Evolutionary conservation across 2,329 filamentous ascomycete genomes (phyloP).

Genomic region (Pseudocercospora musae): DNA sequence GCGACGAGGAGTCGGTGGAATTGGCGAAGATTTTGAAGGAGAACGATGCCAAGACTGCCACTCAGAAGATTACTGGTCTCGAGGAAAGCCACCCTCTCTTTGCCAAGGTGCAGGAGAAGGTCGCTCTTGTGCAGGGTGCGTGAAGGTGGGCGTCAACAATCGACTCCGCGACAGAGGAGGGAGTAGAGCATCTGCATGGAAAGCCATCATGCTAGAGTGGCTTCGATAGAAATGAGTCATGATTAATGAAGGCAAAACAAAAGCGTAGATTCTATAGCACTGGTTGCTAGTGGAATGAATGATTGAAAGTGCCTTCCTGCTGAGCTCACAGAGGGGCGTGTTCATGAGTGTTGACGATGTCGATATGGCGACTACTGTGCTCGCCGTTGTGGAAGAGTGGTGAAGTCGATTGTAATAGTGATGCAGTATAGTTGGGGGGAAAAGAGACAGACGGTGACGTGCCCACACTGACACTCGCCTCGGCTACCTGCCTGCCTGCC

Average conservation of each 20-base stretch:
- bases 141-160: neutral
- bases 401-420: too few relatives aligned
- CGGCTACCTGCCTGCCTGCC: neutral
- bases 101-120: conserved; percentile 68
- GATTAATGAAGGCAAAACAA: too few relatives aligned
- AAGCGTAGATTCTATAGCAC: neutral
- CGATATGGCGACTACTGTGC: too few relatives aligned
- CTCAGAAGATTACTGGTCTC: conserved; percentile 77
- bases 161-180: neutral
- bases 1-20: conserved; percentile 83
- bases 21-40: conserved; percentile 81
- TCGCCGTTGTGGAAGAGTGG: too few relatives aligned
- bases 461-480: too few relatives aligned
- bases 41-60: conserved; percentile 69
- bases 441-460: too few relatives aligned
- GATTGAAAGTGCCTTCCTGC: neutral
- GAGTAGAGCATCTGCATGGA: neutral
- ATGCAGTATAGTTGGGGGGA: too few relatives aligned
- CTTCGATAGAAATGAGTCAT: neutral
- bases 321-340: too few relatives aligned
- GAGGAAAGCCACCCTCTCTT: conserved; percentile 74
- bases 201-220: neutral
- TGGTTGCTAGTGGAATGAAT: conserved; percentile 7
- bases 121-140: conserved; percentile 70
- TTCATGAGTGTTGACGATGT: too few relatives aligned